Evolutionary conservation across 345 rosid genomes (phyloP), one percentile per base, ranked within the genome.

Genomic region (Odontarrhena argentea): DNA sequence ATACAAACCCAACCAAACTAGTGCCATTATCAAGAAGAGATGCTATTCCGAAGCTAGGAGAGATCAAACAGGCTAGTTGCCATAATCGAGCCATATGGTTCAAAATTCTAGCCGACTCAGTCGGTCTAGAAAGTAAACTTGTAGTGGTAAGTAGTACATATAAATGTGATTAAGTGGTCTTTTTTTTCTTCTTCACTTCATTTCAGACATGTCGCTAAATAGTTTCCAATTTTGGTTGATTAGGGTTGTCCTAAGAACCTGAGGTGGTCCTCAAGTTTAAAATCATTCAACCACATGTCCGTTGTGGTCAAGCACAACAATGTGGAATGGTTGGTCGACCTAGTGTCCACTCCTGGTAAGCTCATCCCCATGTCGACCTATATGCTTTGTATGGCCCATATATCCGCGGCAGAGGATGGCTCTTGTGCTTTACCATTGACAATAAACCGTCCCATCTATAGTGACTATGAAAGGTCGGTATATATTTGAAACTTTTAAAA

Each of bases 91-190:
- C 99, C 61, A 84, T 94, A 18, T 70, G 88, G 65, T 94, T 88
- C 73, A 91, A 94, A 76, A 87, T 86, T 71, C 79, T 94, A 75
- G 96, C 96, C 46, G 97, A 94, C 77, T 64, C 85, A 52, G 85
- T 85, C 41, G 88, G 87, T 55, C 69, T 86, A 68, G 85, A 86
- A 75, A 85, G 89, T 69, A 86, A 76, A 70, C 89, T 94, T 72
- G 68, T 91, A 79, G 75, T 83, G 96, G 99, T 94, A 86, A 83
- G 89, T 57, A 63, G 44, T 28, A 28, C 34, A 9, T 58, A 69
- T 26, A 36, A 32, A 28, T 15, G 10, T 67, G 50, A 35, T 60
- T 50, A 36, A 36, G 12, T 45, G 22, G 37, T 24, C 22, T 18
- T 18, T 36, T 36, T 40, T 18, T 10, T 12, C 41, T 14, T 9